A percentile compares a stretch with the other conserved stretches of the same genome.
Evolutionary conservation across 768 basidiomycete species (phyloP).

Genomic region (Pleurotus giganteus): DNA sequence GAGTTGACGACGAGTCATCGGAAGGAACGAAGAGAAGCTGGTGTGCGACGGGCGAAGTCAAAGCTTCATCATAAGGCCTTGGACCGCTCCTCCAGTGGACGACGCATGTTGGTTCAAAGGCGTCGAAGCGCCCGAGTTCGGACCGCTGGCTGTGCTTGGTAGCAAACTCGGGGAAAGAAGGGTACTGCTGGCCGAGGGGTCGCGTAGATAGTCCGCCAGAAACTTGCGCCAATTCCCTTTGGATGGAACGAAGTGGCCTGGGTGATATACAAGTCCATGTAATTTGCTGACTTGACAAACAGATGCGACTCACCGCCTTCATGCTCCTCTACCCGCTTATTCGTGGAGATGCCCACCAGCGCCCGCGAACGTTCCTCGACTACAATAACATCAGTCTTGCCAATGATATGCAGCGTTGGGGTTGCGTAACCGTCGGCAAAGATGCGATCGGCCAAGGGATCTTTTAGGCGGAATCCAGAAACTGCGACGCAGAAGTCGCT

Average conservation of each 20-base stretch:
- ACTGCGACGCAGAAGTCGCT: conserved; percentile 77
- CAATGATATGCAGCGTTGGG: conserved; percentile 75
- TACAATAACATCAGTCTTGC: conserved; percentile 76
- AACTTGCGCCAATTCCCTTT: conserved; percentile 77
- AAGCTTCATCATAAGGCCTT: conserved; percentile 25
- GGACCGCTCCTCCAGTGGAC: conserved; percentile 12
- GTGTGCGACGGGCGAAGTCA: conserved; percentile 8
- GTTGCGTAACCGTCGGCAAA: conserved; percentile 57
- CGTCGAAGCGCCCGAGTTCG: conserved; percentile 48
- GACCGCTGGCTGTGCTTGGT: conserved; percentile 25
- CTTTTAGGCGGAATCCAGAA: conserved; percentile 63
- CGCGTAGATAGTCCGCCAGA: conserved; percentile 60
- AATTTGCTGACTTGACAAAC: background rate
- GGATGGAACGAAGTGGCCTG: conserved; percentile 84
- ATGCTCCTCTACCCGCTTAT: conserved; percentile 69
- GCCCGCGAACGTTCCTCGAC: conserved; percentile 61
- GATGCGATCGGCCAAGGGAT: conserved; percentile 46
- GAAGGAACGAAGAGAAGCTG: background rate
- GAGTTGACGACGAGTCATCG: background rate
- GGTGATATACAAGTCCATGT: background rate
- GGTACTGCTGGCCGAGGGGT: conserved; percentile 37
- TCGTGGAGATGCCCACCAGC: conserved; percentile 52
- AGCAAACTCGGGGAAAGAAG: conserved; percentile 41
- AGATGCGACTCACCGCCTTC: conserved; percentile 60
- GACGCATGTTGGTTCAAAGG: conserved; percentile 24